Conservation (phyloP, 1,139 yeast genomes). For the Pichia sp. region DNA sequence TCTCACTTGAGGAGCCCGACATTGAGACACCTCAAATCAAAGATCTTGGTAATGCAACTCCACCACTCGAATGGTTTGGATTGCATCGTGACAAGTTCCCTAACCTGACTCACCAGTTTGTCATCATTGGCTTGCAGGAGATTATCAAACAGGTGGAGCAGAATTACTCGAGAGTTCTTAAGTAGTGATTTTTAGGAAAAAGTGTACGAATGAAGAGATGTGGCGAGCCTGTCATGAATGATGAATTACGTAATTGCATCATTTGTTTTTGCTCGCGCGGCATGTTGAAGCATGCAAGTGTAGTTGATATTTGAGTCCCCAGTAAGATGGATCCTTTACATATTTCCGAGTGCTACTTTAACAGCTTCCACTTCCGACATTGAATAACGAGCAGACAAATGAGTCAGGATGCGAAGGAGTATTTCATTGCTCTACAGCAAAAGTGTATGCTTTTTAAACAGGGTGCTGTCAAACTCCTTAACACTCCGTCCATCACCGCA, state of each 20-base stretch:
- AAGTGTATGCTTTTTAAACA: slow-evolving; percentile 3
- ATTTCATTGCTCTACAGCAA: slow-evolving; percentile 4
- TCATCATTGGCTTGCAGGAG: slow-evolving; percentile 67
- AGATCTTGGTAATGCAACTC: slow-evolving; percentile 94
- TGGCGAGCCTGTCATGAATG: too few species aligned
- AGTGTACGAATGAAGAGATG: background rate
- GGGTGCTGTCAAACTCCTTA: slow-evolving; percentile 8
- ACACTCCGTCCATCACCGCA: slow-evolving; percentile 2
- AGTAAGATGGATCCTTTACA: too few species aligned
- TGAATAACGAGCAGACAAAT: too few species aligned
- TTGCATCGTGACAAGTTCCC: slow-evolving; percentile 82
- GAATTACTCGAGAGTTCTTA: slow-evolving; percentile 39
- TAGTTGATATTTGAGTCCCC: too few species aligned
- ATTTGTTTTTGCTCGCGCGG: slow-evolving; percentile 1
- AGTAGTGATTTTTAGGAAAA: slow-evolving; percentile 8
- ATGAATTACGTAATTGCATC: too few species aligned
- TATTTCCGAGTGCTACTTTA: too few species aligned
- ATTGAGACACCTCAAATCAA: slow-evolving; percentile 85
- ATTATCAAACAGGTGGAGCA: slow-evolving; percentile 56
- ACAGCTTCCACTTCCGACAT: too few species aligned
- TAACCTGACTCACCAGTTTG: slow-evolving; percentile 72
- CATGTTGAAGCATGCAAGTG: too few species aligned
- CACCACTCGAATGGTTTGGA: slow-evolving; percentile 98
- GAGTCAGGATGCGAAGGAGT: too few species aligned
- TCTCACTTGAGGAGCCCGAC: slow-evolving; percentile 65